Percentiles rank a stretch among this genome's conserved stretches.
These are phyloP conservation scores for Podila epicladia DNA, from an alignment of 192 early-diverging fungal genomes.

Conservation along the genomic window DNA sequence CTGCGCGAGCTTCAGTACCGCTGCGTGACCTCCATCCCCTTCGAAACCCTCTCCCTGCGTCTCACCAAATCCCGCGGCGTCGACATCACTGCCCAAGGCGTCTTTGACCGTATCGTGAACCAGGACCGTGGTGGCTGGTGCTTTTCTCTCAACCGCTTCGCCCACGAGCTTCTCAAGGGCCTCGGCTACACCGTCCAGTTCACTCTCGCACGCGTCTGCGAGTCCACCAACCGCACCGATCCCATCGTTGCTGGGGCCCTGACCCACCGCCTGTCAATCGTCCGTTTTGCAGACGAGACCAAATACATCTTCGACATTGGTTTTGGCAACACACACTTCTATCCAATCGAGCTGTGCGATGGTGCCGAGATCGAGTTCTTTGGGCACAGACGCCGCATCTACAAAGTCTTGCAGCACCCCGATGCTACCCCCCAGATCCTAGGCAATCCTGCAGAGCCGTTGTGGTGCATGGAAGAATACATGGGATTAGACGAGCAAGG, in stretches of 20 bases:
- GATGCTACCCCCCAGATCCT: slow-evolving; percentile 1
- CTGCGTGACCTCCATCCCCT: slow-evolving; percentile 20
- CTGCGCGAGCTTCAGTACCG: slow-evolving; percentile 19
- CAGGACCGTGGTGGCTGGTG: slow-evolving; percentile 29
- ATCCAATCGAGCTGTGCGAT: slow-evolving; percentile 11
- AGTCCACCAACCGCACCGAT: slow-evolving; percentile 3
- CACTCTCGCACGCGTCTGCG: slow-evolving; percentile 23
- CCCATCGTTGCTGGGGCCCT: background rate
- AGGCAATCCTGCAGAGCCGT: slow-evolving; percentile 3
- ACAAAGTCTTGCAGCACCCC: background rate
- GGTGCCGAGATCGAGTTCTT: slow-evolving; percentile 14
- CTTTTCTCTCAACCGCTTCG: slow-evolving; percentile 27
- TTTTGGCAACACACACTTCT: slow-evolving; percentile 12
- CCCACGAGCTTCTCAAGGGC: slow-evolving; percentile 7
- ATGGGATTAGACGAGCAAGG: background rate
- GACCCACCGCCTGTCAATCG: slow-evolving; percentile 18
- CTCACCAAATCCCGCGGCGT: slow-evolving; percentile 6
- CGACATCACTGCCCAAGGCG: slow-evolving; percentile 15
- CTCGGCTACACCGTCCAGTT: slow-evolving; percentile 24
- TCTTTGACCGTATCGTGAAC: slow-evolving; percentile 23
- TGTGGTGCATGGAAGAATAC: slow-evolving; percentile 20
- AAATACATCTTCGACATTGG: slow-evolving; percentile 29
- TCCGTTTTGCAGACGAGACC: slow-evolving; percentile 10
- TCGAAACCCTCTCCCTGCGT: slow-evolving; percentile 24
- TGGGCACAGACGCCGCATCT: slow-evolving; percentile 21